Evolutionary conservation across 176 grass and related monocot genomes (phyloP), one percentile per base, ranked within the genome.

Genomic region (Rhynchospora pubera): DNA sequence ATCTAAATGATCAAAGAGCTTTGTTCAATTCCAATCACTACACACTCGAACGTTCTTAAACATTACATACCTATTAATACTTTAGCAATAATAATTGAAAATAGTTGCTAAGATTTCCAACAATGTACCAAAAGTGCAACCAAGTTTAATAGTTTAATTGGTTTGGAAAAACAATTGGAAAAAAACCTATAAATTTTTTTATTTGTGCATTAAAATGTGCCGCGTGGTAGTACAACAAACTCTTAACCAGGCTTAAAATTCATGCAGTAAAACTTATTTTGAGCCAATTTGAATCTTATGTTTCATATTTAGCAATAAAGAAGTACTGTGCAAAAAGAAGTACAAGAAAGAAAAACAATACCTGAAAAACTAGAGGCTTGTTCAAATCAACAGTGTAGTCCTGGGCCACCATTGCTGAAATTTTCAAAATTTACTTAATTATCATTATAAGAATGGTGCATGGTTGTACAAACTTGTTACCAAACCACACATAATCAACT

Each of bases 351-450:
- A 67, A 65, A n/a, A 44, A 15, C 32, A 18, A 10, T 79, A 95
- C 96, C 96, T 99, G 92, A 85, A 99, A 99, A 85, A 93, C 96
- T 62, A 99, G 91, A 87, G 96, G 92, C 89, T 99, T 89, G 75
- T 89, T 73, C 64, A 99, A 91, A 89, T 99, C 96, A 59, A 99
- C 92, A 2, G 79, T 79, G 90, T 91, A 99, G 26, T 95, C 86
- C 22, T 91, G 87, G 23, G 89, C 89, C 78, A 99, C 92, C 96
- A 99, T 99, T 42, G 58, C 84, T 82, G 80, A 53, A 67, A 65
- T 62, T 74, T 86, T 56, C 43, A 82, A 23, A 65, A 52, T 64
- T 64, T 47, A 51, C 30, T 82, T 82, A 53, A 16, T 64, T 34
- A 65, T 48, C 2, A 82, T 19, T 70, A 14, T 70, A 44, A 70